Evolutionary conservation across 1,139 yeast species (phyloP), one percentile per base, ranked within the genome.

Genomic region (Sugiyamaella pinicola): DNA sequence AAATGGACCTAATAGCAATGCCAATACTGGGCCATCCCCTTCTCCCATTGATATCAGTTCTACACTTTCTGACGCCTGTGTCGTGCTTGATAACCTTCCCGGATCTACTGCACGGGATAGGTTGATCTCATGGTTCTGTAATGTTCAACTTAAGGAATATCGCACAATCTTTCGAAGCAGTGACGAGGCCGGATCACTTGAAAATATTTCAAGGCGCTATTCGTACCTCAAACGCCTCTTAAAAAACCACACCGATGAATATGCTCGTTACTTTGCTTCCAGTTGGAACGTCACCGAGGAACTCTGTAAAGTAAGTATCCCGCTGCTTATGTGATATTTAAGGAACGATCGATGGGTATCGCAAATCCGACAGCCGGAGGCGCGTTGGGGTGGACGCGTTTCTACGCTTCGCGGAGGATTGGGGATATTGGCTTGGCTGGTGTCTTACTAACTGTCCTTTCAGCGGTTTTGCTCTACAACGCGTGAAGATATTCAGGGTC

Each of bases 111-210:
- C 84, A 56, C 82, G 81, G 57, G 82, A 80, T 49, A 81, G 84
- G 61, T 72, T 91, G 40, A 71, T 84, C 15, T 80, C 79, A 48
- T 88, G 96, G 95, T 88, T 86, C 69, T 80, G 87, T 57, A 81
- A 81, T 58, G 75, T 77, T 39, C 84, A 86, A 58, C 75, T 93
- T 53, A 79, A 80, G 60, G 98, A 91, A 64, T 83, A 93, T 54
- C 79, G 80, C 40, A 74, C 81, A 21, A 88, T 93, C 12, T 93
- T 93, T 70, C 80, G 82, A 53, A 77, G 83, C 26, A 76, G 82
- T 17, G 97, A 90, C 61, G 99, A 91, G 69, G 98, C 99, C 0
- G 97, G 97, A 0, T 85, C 96, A 1, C 72, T 93, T 57, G 99
- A 93, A 57, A 93, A 93, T 68, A 72, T 93, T 45, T 79, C 82